Conservation (phyloP, 305 asterid species). For the Fraxinus nigra region DNA sequence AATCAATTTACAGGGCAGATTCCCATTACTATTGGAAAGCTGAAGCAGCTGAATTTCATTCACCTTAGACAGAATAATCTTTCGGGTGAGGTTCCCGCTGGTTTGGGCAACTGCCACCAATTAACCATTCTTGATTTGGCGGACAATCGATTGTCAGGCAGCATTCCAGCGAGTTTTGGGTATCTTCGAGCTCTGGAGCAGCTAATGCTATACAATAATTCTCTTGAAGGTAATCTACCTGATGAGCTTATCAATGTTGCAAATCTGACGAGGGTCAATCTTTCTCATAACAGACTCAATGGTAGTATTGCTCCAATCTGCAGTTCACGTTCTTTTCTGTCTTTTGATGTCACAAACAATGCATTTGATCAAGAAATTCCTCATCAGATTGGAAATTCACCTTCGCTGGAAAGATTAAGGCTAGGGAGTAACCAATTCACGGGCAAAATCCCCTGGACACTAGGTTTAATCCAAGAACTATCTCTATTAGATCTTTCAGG, state of each 20-base stretch:
- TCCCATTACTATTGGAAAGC: conserved; percentile 63
- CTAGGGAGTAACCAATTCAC: conserved; percentile 65
- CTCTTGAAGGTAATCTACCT: conserved; percentile 69
- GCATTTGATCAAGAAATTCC: conserved; percentile 71
- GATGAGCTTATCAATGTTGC: conserved; percentile 46
- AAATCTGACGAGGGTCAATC: conserved; percentile 77
- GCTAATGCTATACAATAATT: conserved; percentile 85
- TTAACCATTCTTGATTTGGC: conserved; percentile 76
- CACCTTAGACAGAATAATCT: conserved; percentile 83
- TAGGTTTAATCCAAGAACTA: conserved; percentile 58
- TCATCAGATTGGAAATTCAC: conserved; percentile 59
- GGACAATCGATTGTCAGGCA: conserved; percentile 66
- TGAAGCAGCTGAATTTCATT: conserved; percentile 62
- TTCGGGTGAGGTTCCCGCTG: conserved; percentile 68
- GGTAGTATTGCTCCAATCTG: conserved; percentile 81
- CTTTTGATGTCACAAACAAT: conserved; percentile 77
- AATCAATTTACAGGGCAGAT: conserved; percentile 64
- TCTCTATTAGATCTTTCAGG: conserved; percentile 71
- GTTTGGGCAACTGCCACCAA: conserved; percentile 63
- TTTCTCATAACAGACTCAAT: conserved; percentile 61
- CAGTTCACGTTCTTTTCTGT: conserved; percentile 53
- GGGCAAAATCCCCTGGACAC: conserved; percentile 68
- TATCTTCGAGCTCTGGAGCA: conserved; percentile 57
- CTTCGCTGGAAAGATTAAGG: conserved; percentile 68
- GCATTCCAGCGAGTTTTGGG: conserved; percentile 61